Evolutionary conservation across 345 rosid species (phyloP), one percentile per base, ranked within the genome.

Genomic region (Barbarea vulgaris): DNA sequence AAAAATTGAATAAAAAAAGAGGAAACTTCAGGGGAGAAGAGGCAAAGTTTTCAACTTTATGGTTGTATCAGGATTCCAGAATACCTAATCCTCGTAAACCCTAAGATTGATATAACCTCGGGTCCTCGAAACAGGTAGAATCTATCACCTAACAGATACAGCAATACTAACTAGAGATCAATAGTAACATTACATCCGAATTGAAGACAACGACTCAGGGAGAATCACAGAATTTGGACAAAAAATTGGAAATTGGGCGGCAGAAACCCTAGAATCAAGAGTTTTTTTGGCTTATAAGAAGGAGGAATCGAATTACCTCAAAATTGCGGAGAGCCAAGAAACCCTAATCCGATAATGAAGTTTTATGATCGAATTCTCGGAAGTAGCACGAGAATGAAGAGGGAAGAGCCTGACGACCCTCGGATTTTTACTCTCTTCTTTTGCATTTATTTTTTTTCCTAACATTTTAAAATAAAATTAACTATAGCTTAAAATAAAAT

Each of bases 251-350:
- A 60, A 60, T 42, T 52, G 70, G 79, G 75, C 8, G 27, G 22
- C 39, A 27, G 33, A 34, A 77, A 64, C 76, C 66, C 71, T 77
- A 69, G 27, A 64, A 56, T 4, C 36, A 34, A 33, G 0, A 52
- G n/a, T 2, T 19, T 7, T 9, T 18, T 3, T 3, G 7, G 15
- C 15, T 22, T 1, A 18, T 0, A 24, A 52, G 54, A 70, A 14
- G 9, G 36, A 47, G 52, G 0, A 27, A 64, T 63, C 18, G 76
- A 70, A 77, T 77, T 71, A 77, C 80, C 80, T 71, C 41, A 66
- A n/a, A 63, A 36, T 19, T 28, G 48, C n/a, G 13, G 47, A 25
- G 67, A 70, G 37, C 6, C 9, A 7, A 15, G 61, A 50, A 50
- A 71, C 80, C 80, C 77, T 77, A 71, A 64, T 77, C 55, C 10